These are phyloP conservation scores for Pythium graminicola DNA, from an alignment of 352 stramenopile genomes.

Conservation along the genomic window DNA sequence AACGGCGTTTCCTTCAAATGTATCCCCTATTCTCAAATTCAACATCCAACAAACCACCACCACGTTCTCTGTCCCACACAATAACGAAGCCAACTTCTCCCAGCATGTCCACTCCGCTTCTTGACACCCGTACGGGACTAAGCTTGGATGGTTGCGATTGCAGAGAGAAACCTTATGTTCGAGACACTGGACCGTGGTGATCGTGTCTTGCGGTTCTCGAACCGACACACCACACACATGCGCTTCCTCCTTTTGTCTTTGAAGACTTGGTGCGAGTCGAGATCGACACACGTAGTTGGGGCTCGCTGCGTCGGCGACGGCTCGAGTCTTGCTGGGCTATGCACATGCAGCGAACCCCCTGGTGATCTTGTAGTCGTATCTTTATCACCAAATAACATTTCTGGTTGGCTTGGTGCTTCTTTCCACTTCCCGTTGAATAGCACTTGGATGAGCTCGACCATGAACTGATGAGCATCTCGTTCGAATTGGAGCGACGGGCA, in stretches of 20 bases:
- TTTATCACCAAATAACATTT: too few species aligned
- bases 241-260: slow-evolving; percentile 4
- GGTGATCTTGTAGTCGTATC: too few species aligned
- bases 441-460: slow-evolving; percentile 21
- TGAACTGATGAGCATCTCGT: slow-evolving; percentile 23
- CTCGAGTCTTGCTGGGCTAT: too few species aligned
- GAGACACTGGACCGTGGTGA: not conserved
- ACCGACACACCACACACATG: not conserved
- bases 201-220: slow-evolving; percentile 4
- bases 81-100: too few species aligned
- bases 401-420: not conserved
- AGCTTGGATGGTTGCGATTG: not conserved
- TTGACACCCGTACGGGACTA: slow-evolving; percentile 5
- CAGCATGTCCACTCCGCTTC: slow-evolving; percentile 7
- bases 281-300: not conserved
- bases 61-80: too few species aligned
- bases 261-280: not conserved
- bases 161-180: slow-evolving; percentile 5
- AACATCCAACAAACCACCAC: too few species aligned
- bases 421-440: slow-evolving; percentile 23
- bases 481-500: not conserved
- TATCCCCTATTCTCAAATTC: too few species aligned
- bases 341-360: too few species aligned
- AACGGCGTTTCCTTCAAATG: too few species aligned
- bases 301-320: too few species aligned